phyloP scores from a whole-genome alignment of 2,329 filamentous ascomycete species.

The Clonostachys byssicola region DNA sequence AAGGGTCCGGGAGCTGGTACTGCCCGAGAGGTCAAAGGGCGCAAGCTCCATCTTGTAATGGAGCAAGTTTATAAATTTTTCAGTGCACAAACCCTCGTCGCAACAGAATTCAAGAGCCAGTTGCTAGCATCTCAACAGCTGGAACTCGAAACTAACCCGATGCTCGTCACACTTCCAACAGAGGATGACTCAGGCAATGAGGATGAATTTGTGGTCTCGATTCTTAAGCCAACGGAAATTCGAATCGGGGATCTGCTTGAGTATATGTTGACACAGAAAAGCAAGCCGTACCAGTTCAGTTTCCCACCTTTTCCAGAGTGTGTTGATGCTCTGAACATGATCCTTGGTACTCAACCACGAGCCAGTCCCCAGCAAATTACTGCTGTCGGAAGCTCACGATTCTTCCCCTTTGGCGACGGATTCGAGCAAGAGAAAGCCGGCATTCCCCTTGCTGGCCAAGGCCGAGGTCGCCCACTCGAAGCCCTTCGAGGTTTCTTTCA shows the following conservation, averaged over 20 bases:
- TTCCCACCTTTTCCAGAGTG: conserved; percentile 45
- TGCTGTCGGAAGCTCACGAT: conserved; percentile 40
- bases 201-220: conserved; percentile 32
- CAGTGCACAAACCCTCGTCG: conserved; percentile 21
- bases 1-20: neutral
- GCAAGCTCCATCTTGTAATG: conserved; percentile 38
- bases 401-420: conserved; percentile 33
- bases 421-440: conserved; percentile 10
- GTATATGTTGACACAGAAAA: conserved; percentile 38
- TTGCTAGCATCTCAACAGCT: conserved; percentile 34
- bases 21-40: conserved; percentile 28
- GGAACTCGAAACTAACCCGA: conserved; percentile 19
- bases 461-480: conserved; percentile 19
- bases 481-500: conserved; percentile 52
- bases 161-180: conserved; percentile 25
- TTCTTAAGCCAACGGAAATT: conserved; percentile 32
- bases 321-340: conserved; percentile 47
- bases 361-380: conserved; percentile 22
- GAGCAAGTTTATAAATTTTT: conserved; percentile 28
- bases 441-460: conserved; percentile 10
- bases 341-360: conserved; percentile 40
- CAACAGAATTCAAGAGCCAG: conserved; percentile 47
- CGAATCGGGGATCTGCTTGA: conserved; percentile 32
- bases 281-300: conserved; percentile 21
- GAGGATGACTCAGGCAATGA: conserved; percentile 20